Evolutionary conservation across 2,329 filamentous ascomycete species (phyloP).

Genomic region (Xylaria digitata): DNA sequence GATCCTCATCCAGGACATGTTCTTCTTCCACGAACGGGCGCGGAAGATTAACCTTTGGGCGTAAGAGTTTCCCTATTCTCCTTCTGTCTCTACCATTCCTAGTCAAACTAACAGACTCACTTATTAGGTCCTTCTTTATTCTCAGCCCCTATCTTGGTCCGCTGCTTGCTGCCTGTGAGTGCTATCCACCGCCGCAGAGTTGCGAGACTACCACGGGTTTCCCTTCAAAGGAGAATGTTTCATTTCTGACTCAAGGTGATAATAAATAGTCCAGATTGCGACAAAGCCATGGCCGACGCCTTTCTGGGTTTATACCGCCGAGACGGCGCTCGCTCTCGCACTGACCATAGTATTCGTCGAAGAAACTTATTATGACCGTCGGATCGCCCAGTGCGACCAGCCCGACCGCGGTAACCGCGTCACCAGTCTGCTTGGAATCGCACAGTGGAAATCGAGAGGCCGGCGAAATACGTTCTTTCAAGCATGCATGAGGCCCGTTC

Average conservation of each 20-base stretch:
- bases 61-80: conserved; percentile 42
- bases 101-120: not conserved
- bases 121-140: conserved; percentile 52
- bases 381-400: conserved; percentile 52
- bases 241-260: not conserved
- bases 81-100: conserved; percentile 5
- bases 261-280: conserved; percentile 55
- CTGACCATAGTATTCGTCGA: conserved; percentile 57
- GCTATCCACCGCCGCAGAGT: not conserved
- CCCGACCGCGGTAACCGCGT: conserved; percentile 50
- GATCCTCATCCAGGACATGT: conserved; percentile 67
- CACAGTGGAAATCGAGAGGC: conserved; percentile 52
- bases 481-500: conserved; percentile 54
- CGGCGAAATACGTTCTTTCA: conserved; percentile 55
- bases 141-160: conserved; percentile 59
- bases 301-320: conserved; percentile 61
- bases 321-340: conserved; percentile 53
- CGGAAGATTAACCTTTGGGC: conserved; percentile 63
- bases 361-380: conserved; percentile 63
- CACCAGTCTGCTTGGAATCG: conserved; percentile 47
- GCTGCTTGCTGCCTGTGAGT: conserved; percentile 55
- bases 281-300: conserved; percentile 58
- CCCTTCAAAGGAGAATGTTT: not conserved
- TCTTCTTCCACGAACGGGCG: conserved; percentile 68
- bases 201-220: not conserved